Conservation (phyloP, 2,329 filamentous ascomycete genomes). For the Orbilia oligospora region DNA sequence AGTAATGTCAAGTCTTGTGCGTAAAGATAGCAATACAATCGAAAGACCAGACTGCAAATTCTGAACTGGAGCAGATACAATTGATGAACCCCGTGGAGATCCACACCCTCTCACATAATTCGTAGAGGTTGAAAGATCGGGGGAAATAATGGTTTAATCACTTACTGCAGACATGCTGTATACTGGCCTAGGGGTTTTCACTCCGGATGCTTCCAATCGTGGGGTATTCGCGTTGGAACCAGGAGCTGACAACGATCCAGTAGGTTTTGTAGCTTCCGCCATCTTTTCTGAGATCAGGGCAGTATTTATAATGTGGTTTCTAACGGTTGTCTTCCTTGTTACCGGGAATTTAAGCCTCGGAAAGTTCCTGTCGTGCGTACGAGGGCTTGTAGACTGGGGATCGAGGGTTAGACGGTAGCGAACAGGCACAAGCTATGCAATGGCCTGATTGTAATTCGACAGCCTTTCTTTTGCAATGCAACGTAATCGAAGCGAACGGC, state of each 20-base stretch:
- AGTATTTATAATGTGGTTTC: slow-evolving; percentile 26
- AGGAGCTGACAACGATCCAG: slow-evolving; percentile 31
- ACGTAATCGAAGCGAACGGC: slow-evolving; percentile 48
- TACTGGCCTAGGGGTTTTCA: slow-evolving; percentile 57
- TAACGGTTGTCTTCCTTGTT: slow-evolving; percentile 26
- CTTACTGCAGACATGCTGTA: slow-evolving; percentile 61
- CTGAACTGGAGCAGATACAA: slow-evolving; percentile 31
- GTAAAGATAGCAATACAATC: slow-evolving; percentile 18
- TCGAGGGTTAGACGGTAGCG: slow-evolving; percentile 22
- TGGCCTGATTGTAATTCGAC: slow-evolving; percentile 31
- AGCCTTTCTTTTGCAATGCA: slow-evolving; percentile 26
- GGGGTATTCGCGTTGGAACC: slow-evolving; percentile 42
- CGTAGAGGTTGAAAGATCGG: slow-evolving; percentile 19
- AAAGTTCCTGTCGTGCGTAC: slow-evolving; percentile 30
- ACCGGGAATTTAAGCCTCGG: slow-evolving; percentile 51
- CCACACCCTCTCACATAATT: background rate
- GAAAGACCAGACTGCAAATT: background rate
- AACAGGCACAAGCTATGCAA: slow-evolving; percentile 3
- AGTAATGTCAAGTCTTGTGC: slow-evolving; percentile 19
- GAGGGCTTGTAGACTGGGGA: slow-evolving; percentile 15
- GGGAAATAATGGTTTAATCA: slow-evolving; percentile 17
- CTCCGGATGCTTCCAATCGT: slow-evolving; percentile 56
- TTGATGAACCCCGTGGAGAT: slow-evolving; percentile 31
- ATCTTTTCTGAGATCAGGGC: slow-evolving; percentile 26
- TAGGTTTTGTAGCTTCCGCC: slow-evolving; percentile 44